Evolutionary conservation across 2,329 filamentous ascomycete genomes (phyloP), one percentile per base, ranked within the genome.

Genomic region (Exophiala aquamarina): DNA sequence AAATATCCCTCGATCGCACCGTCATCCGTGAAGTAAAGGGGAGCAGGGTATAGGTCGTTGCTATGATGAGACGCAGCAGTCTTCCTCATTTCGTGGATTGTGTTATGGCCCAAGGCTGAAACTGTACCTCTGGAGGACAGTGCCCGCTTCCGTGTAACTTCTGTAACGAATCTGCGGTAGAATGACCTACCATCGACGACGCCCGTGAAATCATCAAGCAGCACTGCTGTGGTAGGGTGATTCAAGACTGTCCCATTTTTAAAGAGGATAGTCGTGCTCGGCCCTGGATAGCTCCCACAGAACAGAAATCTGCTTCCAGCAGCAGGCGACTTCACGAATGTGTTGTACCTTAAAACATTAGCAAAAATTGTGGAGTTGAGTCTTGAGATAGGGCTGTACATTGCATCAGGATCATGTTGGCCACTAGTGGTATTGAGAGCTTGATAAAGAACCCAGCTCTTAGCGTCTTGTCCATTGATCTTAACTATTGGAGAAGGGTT

Each of bases 1-100:
- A 67, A 72, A 54, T 75, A 76, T 2, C 74, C 73, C n/a, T 65
- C 64, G 21, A 73, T 54, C 3, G 67, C 62, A n/a, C 66, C 58
- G 21, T 62, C 61, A 1, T 59, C 42, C n/a, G 66, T 58, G 14
- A 66, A 54, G 2, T 66, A 35, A 26, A 65, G 56, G 2, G 70
- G 60, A n/a, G 66, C 56, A 0, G 70, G 70, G 40, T 70, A 72
- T 13, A 58, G 58, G 19, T 35, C n/a, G n/a, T 44, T 50, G 9
- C 18, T 23, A 17, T 10, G n/a, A 3, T 44, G 26, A 9, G 49
- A 47, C 10, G 11, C 34, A 21, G 14, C 31, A 34, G 9, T 34
- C 59, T 59, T 18, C 63, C 58, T 11, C 36, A 15, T 32, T 44
- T 11, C 36, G 39, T 40, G 43, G 29, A 10, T 10, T n/a, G 13